Conservation (phyloP, 208 protist species). For the Sergeia podlipaevii region DNA sequence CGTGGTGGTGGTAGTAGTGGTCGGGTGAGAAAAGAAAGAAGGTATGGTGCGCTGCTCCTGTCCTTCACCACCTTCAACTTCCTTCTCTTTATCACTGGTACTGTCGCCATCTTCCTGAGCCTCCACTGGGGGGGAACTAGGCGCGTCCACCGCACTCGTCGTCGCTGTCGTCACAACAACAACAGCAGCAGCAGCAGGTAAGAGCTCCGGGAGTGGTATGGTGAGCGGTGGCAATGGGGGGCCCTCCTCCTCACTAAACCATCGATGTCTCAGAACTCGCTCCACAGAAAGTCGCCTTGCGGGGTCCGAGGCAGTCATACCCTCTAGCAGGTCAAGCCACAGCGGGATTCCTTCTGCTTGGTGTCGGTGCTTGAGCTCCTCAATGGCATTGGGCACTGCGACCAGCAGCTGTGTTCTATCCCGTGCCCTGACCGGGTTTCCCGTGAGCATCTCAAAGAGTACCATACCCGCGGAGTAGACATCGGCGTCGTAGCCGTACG, state of each 20-base stretch:
- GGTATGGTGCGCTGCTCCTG: too few relatives aligned
- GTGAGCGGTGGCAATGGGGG: slow-evolving; percentile 17
- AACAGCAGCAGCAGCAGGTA: not conserved
- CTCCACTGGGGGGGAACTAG: too few relatives aligned
- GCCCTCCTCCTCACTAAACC: slow-evolving; percentile 22
- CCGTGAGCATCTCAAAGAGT: slow-evolving; percentile 74
- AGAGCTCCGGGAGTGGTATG: slow-evolving; percentile 3
- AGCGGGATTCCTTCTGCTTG: slow-evolving; percentile 7
- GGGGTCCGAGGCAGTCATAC: slow-evolving; percentile 58
- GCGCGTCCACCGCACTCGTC: not conserved
- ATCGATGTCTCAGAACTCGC: slow-evolving; percentile 59
- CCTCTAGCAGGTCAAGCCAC: slow-evolving; percentile 54
- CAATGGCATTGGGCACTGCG: slow-evolving; percentile 22
- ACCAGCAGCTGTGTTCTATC: slow-evolving; percentile 21
- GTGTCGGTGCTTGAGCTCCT: slow-evolving; percentile 14
- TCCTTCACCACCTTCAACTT: too few relatives aligned
- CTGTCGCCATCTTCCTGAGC: not conserved
- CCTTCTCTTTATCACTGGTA: not conserved
- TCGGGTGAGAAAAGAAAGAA: too few relatives aligned
- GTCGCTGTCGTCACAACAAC: not conserved
- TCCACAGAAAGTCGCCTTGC: slow-evolving; percentile 42
- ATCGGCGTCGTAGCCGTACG: slow-evolving; percentile 71
- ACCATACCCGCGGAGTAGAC: slow-evolving; percentile 78
- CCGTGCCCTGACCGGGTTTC: slow-evolving; percentile 30
- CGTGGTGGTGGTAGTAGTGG: too few relatives aligned